Base-by-base conservation (phyloP, 371 early-diverging fungal species). In the Fennellomyces sp. region DNA sequence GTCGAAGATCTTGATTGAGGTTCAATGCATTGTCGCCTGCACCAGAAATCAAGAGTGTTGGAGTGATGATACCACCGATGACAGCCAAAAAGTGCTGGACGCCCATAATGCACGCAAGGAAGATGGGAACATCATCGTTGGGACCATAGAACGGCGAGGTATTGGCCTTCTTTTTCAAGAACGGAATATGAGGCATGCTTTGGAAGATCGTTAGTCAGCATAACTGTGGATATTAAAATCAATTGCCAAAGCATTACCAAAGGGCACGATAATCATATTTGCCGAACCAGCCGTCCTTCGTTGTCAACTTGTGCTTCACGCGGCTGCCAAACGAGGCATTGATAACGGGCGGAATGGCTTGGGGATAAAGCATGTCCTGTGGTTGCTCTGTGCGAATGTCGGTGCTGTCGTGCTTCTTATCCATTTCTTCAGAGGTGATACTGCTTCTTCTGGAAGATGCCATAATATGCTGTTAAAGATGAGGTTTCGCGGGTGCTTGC, bases 11-110 rank as follows among this genome's bases (percentile, higher is more conserved):
- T 57, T 61, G 60, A 42, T 76, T 76, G 8, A 84, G 64, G 56
- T 84, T 84, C 38, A 84, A 58, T 50, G 68, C 72, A 25, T 64
- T 72, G 31, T 65, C 66, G 10, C 84, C 84, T 10, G 73, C 58
- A 27, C 83, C 80, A 10, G 76, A 75, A 54, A 82, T 66, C 30
- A 82, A 68, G 25, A 80, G 61, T 0, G 80, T 75, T 3, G 83
- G 83, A 6, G 82, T 69, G 29, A 82, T 80, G 15, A 82, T 69
- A 23, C 78, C 82, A 23, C 76, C 82, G 55, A 82, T 73, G 41
- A 82, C 80, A 23, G 80, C 72, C 49, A 82, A 54, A 29, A 75
- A 75, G n/a, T 75, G 72, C 33, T 72, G 72, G 12, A 68, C 19
- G 26, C 72, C 72, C 70, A 74, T 74, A 0, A 74, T 23, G 23